Conservation (phyloP, 2,329 filamentous ascomycete genomes). For the Xylariaceae sp. region DNA sequence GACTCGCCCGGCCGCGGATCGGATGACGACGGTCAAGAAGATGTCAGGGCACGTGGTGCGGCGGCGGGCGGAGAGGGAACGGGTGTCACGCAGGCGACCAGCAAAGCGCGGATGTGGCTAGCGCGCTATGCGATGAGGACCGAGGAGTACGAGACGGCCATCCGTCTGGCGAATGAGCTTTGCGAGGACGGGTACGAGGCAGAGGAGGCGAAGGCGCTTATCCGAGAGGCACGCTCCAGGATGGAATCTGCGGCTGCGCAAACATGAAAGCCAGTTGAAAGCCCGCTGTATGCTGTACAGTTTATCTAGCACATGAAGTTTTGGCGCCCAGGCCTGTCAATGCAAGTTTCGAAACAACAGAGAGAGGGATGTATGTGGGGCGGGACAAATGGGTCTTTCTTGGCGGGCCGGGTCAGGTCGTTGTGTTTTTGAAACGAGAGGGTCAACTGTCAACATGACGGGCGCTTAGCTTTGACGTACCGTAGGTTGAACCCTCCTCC, state of each 20-base stretch:
- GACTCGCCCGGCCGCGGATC: conserved; percentile 42
- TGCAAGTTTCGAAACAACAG: too few relatives aligned
- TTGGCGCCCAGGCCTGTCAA: too few relatives aligned
- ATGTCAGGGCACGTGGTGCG: conserved; percentile 30
- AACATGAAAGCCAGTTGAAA: conserved; percentile 1
- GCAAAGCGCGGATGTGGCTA: conserved; percentile 89
- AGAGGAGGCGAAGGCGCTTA: conserved; percentile 90
- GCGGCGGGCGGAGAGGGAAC: conserved; percentile 46
- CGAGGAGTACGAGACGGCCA: conserved; percentile 69
- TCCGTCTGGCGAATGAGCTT: conserved; percentile 79
- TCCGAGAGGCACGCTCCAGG: conserved; percentile 76
- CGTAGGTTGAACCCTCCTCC: too few relatives aligned
- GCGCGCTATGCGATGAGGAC: conserved; percentile 73
- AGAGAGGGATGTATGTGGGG: background rate
- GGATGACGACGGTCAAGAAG: conserved; percentile 37
- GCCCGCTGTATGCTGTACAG: background rate
- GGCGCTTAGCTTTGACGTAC: too few relatives aligned
- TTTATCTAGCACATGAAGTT: too few relatives aligned
- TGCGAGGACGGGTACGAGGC: conserved; percentile 96
- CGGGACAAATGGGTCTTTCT: background rate
- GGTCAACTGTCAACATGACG: conserved; percentile 8
- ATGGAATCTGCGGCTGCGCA: conserved; percentile 45
- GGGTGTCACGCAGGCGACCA: conserved; percentile 86
- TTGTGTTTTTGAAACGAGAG: too few relatives aligned
- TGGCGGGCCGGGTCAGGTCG: too few relatives aligned